Evolutionary conservation across 202 grass and related monocot genomes (phyloP).

Genomic region (Dendrocalamus latiflorus): DNA sequence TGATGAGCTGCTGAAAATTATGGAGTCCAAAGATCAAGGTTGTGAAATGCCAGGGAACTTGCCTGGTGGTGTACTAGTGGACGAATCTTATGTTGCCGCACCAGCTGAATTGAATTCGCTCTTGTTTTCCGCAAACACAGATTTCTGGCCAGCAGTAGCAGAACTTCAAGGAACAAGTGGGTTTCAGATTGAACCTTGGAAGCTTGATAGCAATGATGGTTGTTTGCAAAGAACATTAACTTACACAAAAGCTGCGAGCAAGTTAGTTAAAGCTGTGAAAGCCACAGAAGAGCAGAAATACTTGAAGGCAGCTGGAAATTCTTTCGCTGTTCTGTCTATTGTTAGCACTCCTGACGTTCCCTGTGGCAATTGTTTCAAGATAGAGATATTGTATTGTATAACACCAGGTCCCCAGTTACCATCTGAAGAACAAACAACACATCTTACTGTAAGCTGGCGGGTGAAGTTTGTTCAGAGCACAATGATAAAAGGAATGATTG

Average conservation of each 20-base stretch:
- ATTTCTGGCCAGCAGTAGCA: slow-evolving; percentile 52
- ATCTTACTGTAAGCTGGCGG: slow-evolving; percentile 66
- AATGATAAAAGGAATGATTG: slow-evolving; percentile 83
- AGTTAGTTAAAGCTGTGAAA: slow-evolving; percentile 62
- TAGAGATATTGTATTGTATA: slow-evolving; percentile 67
- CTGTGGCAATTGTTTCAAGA: slow-evolving; percentile 68
- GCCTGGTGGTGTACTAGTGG: slow-evolving; percentile 48
- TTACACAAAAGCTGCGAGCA: slow-evolving; percentile 66
- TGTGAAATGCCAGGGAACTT: slow-evolving; percentile 49
- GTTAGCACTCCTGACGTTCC: slow-evolving; percentile 77
- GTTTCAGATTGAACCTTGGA: slow-evolving; percentile 65
- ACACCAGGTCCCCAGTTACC: slow-evolving; percentile 40
- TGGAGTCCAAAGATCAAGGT: slow-evolving; percentile 56
- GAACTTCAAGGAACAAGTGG: slow-evolving; percentile 65
- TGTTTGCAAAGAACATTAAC: slow-evolving; percentile 45
- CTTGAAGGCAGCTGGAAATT: slow-evolving; percentile 54
- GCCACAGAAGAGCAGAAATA: slow-evolving; percentile 74
- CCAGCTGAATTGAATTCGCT: slow-evolving; percentile 51
- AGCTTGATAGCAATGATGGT: slow-evolving; percentile 30
- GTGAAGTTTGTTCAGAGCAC: slow-evolving; percentile 75
- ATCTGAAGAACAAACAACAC: slow-evolving; percentile 48
- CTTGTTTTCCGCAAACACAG: slow-evolving; percentile 52
- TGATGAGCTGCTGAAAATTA: slow-evolving; percentile 42
- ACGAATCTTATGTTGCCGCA: slow-evolving; percentile 47
- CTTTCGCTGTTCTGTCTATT: slow-evolving; percentile 51